Evolutionary conservation across 2,329 filamentous ascomycete species (phyloP).

Genomic region (Aspergillus sp.): DNA sequence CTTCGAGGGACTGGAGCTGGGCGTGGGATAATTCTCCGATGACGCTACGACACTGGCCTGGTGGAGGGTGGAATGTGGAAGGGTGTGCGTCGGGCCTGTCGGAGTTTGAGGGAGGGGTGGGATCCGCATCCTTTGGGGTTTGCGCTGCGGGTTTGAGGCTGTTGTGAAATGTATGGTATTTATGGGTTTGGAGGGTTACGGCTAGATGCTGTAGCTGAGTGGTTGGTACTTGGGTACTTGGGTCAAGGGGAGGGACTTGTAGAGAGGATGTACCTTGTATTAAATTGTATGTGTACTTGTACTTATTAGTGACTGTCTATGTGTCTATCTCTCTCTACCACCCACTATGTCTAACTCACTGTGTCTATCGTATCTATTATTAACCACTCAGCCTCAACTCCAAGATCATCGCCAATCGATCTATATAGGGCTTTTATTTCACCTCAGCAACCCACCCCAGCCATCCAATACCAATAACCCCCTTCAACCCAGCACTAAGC

Average conservation of each 20-base stretch:
- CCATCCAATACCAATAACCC: slow-evolving; percentile 42
- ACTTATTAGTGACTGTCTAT: background rate
- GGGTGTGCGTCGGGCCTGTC: no score
- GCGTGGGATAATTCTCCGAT: background rate
- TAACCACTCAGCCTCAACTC: background rate
- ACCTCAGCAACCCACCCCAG: slow-evolving; percentile 41
- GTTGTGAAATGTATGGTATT: background rate
- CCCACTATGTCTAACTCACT: background rate
- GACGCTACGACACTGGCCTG: no score
- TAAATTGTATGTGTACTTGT: background rate
- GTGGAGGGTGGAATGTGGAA: no score
- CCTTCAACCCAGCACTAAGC: slow-evolving; percentile 48
- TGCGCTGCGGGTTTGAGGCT: background rate
- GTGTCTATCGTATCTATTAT: background rate
- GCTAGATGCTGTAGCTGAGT: background rate
- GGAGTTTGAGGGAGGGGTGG: background rate
- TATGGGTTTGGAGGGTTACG: background rate
- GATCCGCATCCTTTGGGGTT: background rate
- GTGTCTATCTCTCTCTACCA: background rate
- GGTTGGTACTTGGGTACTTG: background rate
- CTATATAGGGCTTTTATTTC: background rate
- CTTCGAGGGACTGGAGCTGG: background rate
- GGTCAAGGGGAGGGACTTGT: no score
- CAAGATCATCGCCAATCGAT: background rate
- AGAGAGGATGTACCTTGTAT: background rate